phyloP scores from a whole-genome alignment of 1,284 basidiomycete genomes.

The Pseudozyma tsukubaensis region DNA sequence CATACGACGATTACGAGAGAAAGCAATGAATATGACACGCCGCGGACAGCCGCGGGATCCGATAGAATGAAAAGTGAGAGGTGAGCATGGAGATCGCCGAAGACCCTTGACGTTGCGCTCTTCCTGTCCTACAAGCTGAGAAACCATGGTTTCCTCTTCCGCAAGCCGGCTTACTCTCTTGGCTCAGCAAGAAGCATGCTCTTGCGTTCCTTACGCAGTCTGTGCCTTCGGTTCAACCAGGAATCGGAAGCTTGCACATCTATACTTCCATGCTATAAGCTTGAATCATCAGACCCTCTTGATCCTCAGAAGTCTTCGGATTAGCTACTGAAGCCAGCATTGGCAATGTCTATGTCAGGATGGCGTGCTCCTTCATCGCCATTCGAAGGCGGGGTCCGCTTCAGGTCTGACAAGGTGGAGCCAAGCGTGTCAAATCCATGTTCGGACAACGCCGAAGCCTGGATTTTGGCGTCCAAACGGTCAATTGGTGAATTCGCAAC shows the following conservation, averaged over 20 bases:
- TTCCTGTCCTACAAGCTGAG: background rate
- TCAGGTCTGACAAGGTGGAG: background rate
- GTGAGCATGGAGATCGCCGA: slow-evolving; percentile 37
- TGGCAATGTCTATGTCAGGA: too few relatives aligned
- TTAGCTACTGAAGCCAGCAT: too few relatives aligned
- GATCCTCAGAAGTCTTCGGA: too few relatives aligned
- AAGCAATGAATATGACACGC: background rate
- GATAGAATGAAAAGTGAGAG: background rate
- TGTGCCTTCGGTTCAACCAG: too few relatives aligned
- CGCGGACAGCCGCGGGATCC: slow-evolving; percentile 8
- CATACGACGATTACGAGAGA: too few relatives aligned
- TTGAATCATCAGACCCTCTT: background rate
- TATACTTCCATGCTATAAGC: background rate
- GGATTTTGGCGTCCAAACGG: background rate
- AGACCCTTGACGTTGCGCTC: slow-evolving; percentile 6
- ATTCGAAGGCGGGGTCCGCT: too few relatives aligned
- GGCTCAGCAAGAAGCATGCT: background rate
- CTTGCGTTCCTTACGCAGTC: too few relatives aligned
- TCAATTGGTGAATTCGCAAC: background rate
- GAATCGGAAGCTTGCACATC: background rate
- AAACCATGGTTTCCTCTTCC: background rate
- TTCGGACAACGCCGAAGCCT: slow-evolving; percentile 25
- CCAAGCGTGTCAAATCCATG: background rate
- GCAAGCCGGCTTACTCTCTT: too few relatives aligned
- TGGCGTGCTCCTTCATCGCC: too few relatives aligned